Evolutionary conservation across 2,329 filamentous ascomycete species (phyloP), one percentile per base, ranked within the genome.

Genomic region (Cordyceps tenuipes): DNA sequence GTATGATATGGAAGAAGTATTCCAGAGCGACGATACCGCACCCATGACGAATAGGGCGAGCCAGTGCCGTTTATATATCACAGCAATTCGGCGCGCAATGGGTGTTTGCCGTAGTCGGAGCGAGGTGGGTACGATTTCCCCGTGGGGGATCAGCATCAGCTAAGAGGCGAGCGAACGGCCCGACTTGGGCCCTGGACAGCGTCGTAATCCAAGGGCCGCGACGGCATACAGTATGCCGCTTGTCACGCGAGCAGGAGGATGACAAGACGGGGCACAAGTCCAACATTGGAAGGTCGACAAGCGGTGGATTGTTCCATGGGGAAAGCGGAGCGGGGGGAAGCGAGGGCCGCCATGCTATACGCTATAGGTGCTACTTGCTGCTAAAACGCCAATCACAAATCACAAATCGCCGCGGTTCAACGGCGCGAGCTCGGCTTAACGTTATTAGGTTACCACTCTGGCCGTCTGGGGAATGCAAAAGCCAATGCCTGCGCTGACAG

Each of bases 1-100:
- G 36, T 68, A 50, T 31, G 64, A 13, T 66, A 68, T 49, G 69
- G 62, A 46, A 64, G 44, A 62, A 39, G 19, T 23, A 21, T 39
- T 58, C 58, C 48, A 57, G 29, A 57, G 9, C 1, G 49, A 54
- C 19, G 21, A 15, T 44, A 50, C 23, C 8, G 9, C 17, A 12
- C 26, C 17, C 50, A 48, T 60, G 7, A 8, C 49, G 50, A 44
- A 17, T 21, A 31, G 15, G 34, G 46, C 13, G 12, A 34, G 47
- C 26, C 26, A 13, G 26, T 5, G 29, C 43, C 19, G 19, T 49
- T 54, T 61, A 54, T 53, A 47, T 48, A 57, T 6, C 21, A 26
- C 26, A 46, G 1, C 39, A 36, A 10, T 36, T 36, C 3, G 29
- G 1, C 19, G n/a, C 17, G 10, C n/a, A n/a, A 46, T 21, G 7